These are phyloP conservation scores for Podospora bellae-mahoneyi DNA, from an alignment of 495 filamentous ascomycete species.

Conservation along the genomic window DNA sequence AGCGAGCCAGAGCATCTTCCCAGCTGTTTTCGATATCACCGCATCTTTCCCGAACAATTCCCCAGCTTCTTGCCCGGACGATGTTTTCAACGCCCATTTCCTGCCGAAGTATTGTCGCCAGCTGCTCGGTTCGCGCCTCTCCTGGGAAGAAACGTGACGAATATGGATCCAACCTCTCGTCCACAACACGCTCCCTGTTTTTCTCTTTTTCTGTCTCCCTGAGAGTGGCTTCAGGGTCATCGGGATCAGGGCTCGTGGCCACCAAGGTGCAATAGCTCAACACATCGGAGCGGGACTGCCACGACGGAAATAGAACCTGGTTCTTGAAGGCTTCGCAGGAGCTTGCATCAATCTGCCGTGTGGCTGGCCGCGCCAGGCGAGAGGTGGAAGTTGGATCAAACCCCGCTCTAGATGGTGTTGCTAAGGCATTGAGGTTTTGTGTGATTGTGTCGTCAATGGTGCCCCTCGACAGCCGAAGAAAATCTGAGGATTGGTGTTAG, in stretches of 20 bases:
- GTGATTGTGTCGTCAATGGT: constrained; percentile 90
- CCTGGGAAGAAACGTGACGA: constrained; percentile 77
- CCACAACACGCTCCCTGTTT: constrained; percentile 70
- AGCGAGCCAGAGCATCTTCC: constrained; percentile 58
- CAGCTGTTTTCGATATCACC: constrained; percentile 52
- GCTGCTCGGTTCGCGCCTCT: constrained; percentile 77
- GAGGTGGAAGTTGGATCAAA: constrained; percentile 82
- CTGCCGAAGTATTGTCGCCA: constrained; percentile 74
- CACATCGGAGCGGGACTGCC: constrained; percentile 81
- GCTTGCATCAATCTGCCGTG: constrained; percentile 52
- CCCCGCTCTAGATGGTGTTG: constrained; percentile 64
- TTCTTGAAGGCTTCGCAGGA: constrained; percentile 72
- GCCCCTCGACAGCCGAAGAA: constrained; percentile 81
- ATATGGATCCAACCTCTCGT: constrained; percentile 93
- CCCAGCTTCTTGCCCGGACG: constrained; percentile 79
- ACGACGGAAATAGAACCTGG: constrained; percentile 79
- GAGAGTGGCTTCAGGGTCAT: constrained; percentile 74
- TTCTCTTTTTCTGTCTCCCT: constrained; percentile 66
- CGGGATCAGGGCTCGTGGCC: constrained; percentile 80
- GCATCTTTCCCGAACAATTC: constrained; percentile 75
- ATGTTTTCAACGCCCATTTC: constrained; percentile 87
- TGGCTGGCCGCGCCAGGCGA: constrained; percentile 49
- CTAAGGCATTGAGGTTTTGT: constrained; percentile 87
- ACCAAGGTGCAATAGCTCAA: constrained; percentile 87
- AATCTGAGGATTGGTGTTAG: constrained; percentile 55